These are phyloP conservation scores for Aspergillus glaucus DNA, from an alignment of 2,329 filamentous ascomycete species.

Conservation along the genomic window DNA sequence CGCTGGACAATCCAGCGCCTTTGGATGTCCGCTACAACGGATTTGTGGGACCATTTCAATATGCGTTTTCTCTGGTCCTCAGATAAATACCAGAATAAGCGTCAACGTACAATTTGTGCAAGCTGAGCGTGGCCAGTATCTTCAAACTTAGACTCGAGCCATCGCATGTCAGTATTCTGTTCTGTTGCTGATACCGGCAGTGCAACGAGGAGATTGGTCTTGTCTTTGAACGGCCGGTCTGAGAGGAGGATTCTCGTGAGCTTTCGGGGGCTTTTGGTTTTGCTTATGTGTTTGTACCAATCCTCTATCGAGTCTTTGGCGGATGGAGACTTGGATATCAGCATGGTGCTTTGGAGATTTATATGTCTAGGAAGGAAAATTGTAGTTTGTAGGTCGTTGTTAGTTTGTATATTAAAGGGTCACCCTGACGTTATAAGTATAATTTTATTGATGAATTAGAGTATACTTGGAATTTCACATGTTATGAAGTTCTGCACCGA, in stretches of 20 bases:
- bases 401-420: too few species aligned
- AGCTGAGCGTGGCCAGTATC: not conserved
- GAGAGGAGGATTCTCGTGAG: not conserved
- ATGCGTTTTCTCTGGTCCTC: too few species aligned
- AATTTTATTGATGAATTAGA: too few species aligned
- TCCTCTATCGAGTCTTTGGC: slow-evolving; percentile 1
- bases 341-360: too few species aligned
- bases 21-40: not conserved
- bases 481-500: too few species aligned
- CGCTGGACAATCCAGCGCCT: not conserved
- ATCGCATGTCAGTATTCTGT: not conserved
- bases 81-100: not conserved
- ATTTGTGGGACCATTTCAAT: not conserved
- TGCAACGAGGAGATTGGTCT: not conserved
- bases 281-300: slow-evolving; percentile 1
- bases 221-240: not conserved
- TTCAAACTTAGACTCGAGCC: not conserved
- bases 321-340: too few species aligned
- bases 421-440: too few species aligned
- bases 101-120: not conserved
- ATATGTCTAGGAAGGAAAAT: too few species aligned
- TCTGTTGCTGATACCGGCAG: not conserved
- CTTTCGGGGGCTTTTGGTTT: slow-evolving; percentile 1
- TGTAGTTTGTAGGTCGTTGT: too few species aligned
- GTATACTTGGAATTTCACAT: too few species aligned